Conservation (phyloP, 1,284 basidiomycete genomes). For the Marasmius sp. region DNA sequence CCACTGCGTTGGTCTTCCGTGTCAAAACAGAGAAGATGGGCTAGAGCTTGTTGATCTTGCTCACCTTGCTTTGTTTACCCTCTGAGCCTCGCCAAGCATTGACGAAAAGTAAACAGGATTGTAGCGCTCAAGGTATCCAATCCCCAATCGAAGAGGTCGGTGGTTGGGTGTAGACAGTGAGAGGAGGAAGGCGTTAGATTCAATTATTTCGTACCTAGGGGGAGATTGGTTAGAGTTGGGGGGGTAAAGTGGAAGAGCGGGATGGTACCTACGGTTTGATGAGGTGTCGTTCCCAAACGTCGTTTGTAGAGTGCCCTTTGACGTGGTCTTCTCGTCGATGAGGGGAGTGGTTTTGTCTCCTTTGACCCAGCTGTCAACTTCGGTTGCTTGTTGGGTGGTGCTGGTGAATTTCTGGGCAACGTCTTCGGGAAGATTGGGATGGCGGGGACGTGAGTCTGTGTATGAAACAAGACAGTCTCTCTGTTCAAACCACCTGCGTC, state of each 20-base stretch:
- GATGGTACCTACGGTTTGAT: background rate
- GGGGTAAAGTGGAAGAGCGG: background rate
- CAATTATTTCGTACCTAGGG: slow-evolving; percentile 8
- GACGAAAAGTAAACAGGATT: slow-evolving; percentile 5
- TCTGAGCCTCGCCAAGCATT: background rate
- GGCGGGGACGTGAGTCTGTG: background rate
- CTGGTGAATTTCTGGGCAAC: background rate
- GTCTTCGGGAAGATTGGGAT: background rate
- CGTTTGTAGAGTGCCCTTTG: background rate
- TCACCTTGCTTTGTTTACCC: background rate
- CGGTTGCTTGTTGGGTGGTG: background rate
- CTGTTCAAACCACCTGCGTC: background rate
- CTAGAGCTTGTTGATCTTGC: background rate
- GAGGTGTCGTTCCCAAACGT: background rate
- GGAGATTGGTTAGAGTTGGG: background rate
- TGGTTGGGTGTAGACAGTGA: too few species aligned
- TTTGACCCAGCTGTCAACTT: background rate
- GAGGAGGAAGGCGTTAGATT: slow-evolving; percentile 2
- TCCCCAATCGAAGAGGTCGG: background rate
- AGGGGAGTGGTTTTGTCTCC: background rate
- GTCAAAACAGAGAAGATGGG: slow-evolving; percentile 1
- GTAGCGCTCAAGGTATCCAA: slow-evolving; percentile 3
- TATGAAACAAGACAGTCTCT: slow-evolving; percentile 1
- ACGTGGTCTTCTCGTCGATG: background rate
- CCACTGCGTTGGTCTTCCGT: background rate